Percentiles rank a stretch among this genome's conserved stretches.
phyloP scores from a whole-genome alignment of 192 early-diverging fungal genomes.

The Fimicolochytrium jonesii region DNA sequence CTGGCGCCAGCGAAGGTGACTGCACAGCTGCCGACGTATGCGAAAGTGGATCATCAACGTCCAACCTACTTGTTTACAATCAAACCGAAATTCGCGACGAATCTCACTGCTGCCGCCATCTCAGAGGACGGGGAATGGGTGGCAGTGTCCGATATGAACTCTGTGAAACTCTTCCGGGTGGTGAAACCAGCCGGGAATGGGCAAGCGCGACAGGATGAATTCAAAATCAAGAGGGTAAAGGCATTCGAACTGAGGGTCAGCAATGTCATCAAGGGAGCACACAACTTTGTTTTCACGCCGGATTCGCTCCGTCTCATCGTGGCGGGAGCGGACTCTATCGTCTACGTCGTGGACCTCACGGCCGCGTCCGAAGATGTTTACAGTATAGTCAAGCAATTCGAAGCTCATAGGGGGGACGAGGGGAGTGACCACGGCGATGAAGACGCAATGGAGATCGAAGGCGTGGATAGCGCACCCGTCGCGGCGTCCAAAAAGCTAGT shows the following conservation, averaged over 20 bases:
- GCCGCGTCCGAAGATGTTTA: conserved; percentile 56
- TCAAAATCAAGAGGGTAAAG: neutral
- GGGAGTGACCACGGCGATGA: conserved; percentile 38
- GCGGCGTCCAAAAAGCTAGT: conserved; percentile 6
- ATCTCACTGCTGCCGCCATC: conserved; percentile 67
- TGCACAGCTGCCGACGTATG: neutral
- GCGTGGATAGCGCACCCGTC: neutral
- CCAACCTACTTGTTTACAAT: conserved; percentile 71
- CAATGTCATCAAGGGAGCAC: conserved; percentile 52
- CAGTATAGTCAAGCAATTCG: conserved; percentile 60
- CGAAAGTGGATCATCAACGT: conserved; percentile 37
- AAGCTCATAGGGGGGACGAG: conserved; percentile 55
- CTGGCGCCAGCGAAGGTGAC: neutral
- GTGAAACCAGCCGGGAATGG: neutral
- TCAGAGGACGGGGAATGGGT: conserved; percentile 82
- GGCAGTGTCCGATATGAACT: conserved; percentile 72
- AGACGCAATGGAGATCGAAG: conserved; percentile 26
- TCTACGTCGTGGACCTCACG: conserved; percentile 72
- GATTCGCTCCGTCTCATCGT: conserved; percentile 73
- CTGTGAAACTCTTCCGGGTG: conserved; percentile 38
- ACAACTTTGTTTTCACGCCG: conserved; percentile 71
- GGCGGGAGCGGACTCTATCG: conserved; percentile 67
- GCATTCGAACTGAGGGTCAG: conserved; percentile 14
- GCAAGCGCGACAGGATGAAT: neutral
- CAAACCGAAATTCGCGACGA: conserved; percentile 66